These are phyloP conservation scores for Pyrenopolyporus hunteri DNA, from an alignment of 495 filamentous ascomycete species.

Conservation along the genomic window DNA sequence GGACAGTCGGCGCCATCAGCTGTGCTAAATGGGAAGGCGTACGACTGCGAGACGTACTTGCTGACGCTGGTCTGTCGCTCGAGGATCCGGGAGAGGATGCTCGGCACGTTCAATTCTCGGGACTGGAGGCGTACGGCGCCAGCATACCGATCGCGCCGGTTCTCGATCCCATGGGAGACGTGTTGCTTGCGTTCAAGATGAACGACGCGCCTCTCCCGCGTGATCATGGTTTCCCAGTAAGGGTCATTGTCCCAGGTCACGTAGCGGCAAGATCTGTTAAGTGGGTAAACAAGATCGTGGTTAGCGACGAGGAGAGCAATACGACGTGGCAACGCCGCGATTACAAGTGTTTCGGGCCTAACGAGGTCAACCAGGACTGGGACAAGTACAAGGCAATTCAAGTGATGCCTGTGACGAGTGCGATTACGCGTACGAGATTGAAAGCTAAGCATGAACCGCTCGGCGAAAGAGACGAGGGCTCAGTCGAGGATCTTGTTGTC, in stretches of 20 bases:
- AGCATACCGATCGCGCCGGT: slow-evolving; percentile 63
- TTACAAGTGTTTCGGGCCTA: slow-evolving; percentile 68
- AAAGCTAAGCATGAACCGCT: slow-evolving; percentile 1
- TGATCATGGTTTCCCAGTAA: slow-evolving; percentile 66
- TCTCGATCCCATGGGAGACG: slow-evolving; percentile 61
- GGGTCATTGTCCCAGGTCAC: slow-evolving; percentile 65
- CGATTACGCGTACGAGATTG: slow-evolving; percentile 48
- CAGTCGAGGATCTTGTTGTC: slow-evolving; percentile 36
- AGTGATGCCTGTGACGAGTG: slow-evolving; percentile 65
- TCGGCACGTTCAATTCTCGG: slow-evolving; percentile 63
- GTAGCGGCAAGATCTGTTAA: slow-evolving; percentile 69
- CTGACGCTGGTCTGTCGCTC: slow-evolving; percentile 54
- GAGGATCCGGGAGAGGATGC: slow-evolving; percentile 42
- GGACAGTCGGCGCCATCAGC: slow-evolving; percentile 63
- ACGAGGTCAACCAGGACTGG: slow-evolving; percentile 63
- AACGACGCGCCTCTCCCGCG: slow-evolving; percentile 61
- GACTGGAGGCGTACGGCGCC: slow-evolving; percentile 64
- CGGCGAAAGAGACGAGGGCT: slow-evolving; percentile 12
- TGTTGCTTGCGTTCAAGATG: slow-evolving; percentile 66
- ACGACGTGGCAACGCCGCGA: slow-evolving; percentile 67
- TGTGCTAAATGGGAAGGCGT: slow-evolving; percentile 69
- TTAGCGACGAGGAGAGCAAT: slow-evolving; percentile 62
- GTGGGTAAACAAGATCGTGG: slow-evolving; percentile 66
- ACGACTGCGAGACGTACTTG: slow-evolving; percentile 62
- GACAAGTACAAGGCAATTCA: slow-evolving; percentile 59